A percentile compares a stretch with the other conserved stretches of the same genome.
phyloP scores from a whole-genome alignment of 495 filamentous ascomycete species.

The Aspergillus homomorphus region DNA sequence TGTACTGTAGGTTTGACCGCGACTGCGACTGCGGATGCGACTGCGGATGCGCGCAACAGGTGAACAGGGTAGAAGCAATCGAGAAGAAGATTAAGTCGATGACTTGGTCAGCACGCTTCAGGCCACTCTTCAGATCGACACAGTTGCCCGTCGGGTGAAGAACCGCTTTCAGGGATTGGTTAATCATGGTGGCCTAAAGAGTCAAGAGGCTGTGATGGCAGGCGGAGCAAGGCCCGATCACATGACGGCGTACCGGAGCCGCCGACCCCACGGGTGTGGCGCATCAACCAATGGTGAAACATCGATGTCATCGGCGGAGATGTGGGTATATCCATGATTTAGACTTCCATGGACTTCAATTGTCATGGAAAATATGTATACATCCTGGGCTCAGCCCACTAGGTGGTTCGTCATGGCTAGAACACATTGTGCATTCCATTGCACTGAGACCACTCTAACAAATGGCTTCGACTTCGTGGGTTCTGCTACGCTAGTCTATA shows the following conservation, averaged over 20 bases:
- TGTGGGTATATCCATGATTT: not conserved
- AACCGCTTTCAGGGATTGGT: not conserved
- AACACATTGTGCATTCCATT: no score
- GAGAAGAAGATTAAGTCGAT: not conserved
- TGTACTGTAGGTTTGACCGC: not conserved
- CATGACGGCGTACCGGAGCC: conserved; percentile 9
- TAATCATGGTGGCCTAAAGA: conserved; percentile 15
- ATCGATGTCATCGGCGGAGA: conserved; percentile 7
- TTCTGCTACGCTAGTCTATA: no score
- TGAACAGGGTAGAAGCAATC: not conserved
- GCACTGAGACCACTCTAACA: no score
- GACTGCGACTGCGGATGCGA: not conserved
- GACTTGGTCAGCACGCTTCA: not conserved
- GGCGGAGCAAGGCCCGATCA: conserved; percentile 16
- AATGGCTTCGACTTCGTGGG: no score
- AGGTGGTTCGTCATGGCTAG: no score
- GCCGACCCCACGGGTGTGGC: not conserved
- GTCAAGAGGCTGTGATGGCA: conserved; percentile 12
- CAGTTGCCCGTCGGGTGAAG: not conserved
- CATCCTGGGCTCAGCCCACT: no score
- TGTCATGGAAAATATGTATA: no score
- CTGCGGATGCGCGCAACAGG: not conserved
- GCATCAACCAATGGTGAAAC: conserved; percentile 1
- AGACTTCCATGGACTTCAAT: not conserved
- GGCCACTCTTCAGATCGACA: not conserved